Conservation (phyloP, 2,329 filamentous ascomycete genomes). For the Lecanosticta acicola region DNA sequence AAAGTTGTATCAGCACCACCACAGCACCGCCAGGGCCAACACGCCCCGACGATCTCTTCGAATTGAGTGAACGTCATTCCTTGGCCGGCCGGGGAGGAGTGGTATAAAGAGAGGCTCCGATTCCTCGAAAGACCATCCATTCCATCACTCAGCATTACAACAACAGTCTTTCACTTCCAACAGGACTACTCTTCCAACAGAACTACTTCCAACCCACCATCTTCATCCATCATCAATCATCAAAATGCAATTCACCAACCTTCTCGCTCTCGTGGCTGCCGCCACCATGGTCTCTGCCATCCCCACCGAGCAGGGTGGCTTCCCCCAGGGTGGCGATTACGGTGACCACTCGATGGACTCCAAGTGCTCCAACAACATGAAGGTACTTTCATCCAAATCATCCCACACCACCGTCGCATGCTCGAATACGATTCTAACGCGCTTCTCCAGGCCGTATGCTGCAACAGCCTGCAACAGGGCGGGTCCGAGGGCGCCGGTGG, state of each 20-base stretch:
- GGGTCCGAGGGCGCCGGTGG: neutral
- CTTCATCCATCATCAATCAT: constrained; percentile 1
- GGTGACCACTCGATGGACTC: constrained; percentile 1
- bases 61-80: no score
- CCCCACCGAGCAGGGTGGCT: neutral
- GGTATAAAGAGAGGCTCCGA: no score
- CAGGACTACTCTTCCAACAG: neutral
- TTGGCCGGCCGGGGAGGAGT: no score
- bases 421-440: no score
- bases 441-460: constrained; percentile 9
- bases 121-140: no score
- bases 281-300: neutral
- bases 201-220: neutral
- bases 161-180: neutral
- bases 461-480: constrained; percentile 1
- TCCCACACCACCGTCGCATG: no score
- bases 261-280: neutral
- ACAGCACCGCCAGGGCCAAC: no score
- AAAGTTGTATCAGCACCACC: no score
- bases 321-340: neutral
- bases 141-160: neutral
- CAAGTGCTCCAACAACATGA: constrained; percentile 7
- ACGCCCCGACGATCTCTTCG: no score
- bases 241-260: constrained; percentile 3
- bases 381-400: no score